Evolutionary conservation across 441 rosid species (phyloP).

Genomic region (Mallotus repandus): DNA sequence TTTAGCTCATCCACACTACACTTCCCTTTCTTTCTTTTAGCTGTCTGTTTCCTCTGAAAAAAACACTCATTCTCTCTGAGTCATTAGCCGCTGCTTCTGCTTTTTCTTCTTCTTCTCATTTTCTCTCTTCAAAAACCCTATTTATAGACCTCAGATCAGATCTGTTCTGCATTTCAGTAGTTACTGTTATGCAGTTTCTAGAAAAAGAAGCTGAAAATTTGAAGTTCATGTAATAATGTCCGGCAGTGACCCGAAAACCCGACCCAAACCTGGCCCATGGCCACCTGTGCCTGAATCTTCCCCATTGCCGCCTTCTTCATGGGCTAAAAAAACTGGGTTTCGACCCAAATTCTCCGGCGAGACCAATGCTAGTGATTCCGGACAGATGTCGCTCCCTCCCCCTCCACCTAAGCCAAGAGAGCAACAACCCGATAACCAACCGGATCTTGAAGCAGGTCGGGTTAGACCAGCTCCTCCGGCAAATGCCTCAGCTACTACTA

Average conservation of each 20-base stretch:
- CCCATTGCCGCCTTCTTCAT: conserved; percentile 78
- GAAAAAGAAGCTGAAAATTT: background rate
- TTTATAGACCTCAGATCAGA: background rate
- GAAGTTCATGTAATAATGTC: conserved; percentile 40
- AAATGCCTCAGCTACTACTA: conserved; percentile 6
- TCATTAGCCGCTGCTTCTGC: background rate
- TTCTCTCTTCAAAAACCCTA: conserved; percentile 9
- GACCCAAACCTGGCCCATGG: conserved; percentile 70
- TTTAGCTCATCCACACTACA: conserved; percentile 7
- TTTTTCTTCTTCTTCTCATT: too few species aligned
- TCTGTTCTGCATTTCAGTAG: background rate
- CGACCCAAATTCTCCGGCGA: conserved; percentile 97
- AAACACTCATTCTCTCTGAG: background rate
- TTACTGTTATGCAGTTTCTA: background rate
- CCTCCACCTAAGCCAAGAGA: conserved; percentile 48
- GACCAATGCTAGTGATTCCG: conserved; percentile 74
- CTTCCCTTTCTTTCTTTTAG: background rate
- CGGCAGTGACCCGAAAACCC: conserved; percentile 61
- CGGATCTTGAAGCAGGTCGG: conserved; percentile 76
- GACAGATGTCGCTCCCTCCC: conserved; percentile 52
- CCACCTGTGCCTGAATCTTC: conserved; percentile 71
- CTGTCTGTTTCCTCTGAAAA: conserved; percentile 12
- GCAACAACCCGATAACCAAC: conserved; percentile 34
- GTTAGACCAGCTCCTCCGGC: conserved; percentile 14
- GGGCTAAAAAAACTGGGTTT: conserved; percentile 94